Conservation (phyloP, 306 rosid genomes). For the Calophaca sinica region DNA sequence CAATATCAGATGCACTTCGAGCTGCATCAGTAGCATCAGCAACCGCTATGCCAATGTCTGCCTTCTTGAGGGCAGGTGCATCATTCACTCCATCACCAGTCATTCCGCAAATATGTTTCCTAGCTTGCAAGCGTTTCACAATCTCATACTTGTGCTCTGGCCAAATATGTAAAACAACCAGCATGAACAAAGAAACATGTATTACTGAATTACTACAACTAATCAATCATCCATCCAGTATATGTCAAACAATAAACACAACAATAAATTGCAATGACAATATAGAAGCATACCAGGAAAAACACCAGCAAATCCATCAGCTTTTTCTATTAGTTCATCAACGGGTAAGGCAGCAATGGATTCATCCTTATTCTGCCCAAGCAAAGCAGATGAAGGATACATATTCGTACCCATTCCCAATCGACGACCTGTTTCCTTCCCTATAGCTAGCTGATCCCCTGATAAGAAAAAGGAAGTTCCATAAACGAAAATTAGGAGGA, state of each 20-base stretch:
- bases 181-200: slow-evolving; percentile 36
- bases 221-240: slow-evolving; percentile 11
- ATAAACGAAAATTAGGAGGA: slow-evolving; percentile 24
- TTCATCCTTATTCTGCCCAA: slow-evolving; percentile 95
- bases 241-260: slow-evolving; percentile 20
- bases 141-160: slow-evolving; percentile 98
- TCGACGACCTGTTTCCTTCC: slow-evolving; percentile 99
- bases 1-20: slow-evolving; percentile 99
- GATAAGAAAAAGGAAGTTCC: slow-evolving; percentile 38
- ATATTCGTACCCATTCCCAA: slow-evolving; percentile 99
- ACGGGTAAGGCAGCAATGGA: slow-evolving; percentile 88
- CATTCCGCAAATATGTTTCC: slow-evolving; percentile 99
- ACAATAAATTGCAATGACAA: slow-evolving; percentile 12
- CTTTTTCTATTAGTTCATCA: slow-evolving; percentile 94
- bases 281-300: slow-evolving; percentile 76
- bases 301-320: slow-evolving; percentile 98
- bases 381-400: slow-evolving; percentile 97
- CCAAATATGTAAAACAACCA: slow-evolving; percentile 42
- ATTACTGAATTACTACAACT: slow-evolving; percentile 2
- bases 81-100: slow-evolving; percentile 99
- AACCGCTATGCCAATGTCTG: slow-evolving; percentile 99
- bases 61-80: slow-evolving; percentile 99
- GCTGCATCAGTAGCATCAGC: slow-evolving; percentile 99
- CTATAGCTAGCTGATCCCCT: slow-evolving; percentile 99
- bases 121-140: slow-evolving; percentile 97